Percentiles rank a stretch among this genome's conserved stretches.
Evolutionary conservation across 1,284 basidiomycete species (phyloP).

Genomic region (Trametes pubescens): DNA sequence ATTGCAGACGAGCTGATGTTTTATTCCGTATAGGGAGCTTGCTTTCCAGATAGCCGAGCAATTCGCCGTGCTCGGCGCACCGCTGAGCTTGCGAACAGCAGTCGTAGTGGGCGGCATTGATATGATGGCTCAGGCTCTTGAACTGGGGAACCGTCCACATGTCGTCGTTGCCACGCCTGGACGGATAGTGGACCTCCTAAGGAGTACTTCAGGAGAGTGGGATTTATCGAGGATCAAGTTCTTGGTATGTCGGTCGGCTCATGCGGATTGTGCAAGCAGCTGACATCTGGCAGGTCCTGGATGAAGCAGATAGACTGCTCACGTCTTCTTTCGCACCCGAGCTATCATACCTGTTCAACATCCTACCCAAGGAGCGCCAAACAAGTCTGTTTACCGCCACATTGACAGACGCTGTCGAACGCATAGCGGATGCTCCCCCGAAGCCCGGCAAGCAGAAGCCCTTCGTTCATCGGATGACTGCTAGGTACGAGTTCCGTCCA

Average conservation of each 20-base stretch:
- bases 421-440: constrained; percentile 78
- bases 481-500: constrained; percentile 59
- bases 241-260: constrained; percentile 61
- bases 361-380: constrained; percentile 87
- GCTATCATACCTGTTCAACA: constrained; percentile 80
- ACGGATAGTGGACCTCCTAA: constrained; percentile 90
- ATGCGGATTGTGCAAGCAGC: not conserved
- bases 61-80: constrained; percentile 89
- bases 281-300: constrained; percentile 66
- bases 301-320: constrained; percentile 95
- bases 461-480: constrained; percentile 86
- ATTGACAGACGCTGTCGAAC: constrained; percentile 87
- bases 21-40: constrained; percentile 71
- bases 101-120: constrained; percentile 99
- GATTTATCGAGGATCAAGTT: constrained; percentile 87
- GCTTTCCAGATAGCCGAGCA: constrained; percentile 98
- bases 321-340: constrained; percentile 93
- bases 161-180: constrained; percentile 97
- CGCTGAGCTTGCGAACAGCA: constrained; percentile 83
- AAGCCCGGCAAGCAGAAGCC: constrained; percentile 86
- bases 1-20: not conserved
- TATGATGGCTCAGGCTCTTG: constrained; percentile 94
- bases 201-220: constrained; percentile 84
- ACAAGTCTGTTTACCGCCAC: constrained; percentile 98
- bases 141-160: constrained; percentile 88